These are phyloP conservation scores for Populus tomentosa DNA, from an alignment of 441 rosid genomes.

Conservation along the genomic window DNA sequence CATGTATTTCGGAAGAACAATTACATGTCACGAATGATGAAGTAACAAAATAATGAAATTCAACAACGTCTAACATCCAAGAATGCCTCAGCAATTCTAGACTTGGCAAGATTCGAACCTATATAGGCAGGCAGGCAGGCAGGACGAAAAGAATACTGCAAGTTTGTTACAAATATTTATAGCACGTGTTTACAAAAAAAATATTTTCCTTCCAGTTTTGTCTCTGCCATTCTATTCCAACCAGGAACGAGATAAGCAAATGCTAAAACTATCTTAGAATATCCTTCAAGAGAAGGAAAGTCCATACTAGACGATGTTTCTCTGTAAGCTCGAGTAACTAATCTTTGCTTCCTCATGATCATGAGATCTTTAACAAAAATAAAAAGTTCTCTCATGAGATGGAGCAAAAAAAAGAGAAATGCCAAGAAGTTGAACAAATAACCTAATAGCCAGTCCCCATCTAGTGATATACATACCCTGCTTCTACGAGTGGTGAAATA, in stretches of 20 bases:
- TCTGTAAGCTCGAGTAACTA: not conserved
- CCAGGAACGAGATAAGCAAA: not conserved
- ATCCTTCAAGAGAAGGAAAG: not conserved
- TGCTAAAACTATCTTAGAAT: not conserved
- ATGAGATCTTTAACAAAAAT: not conserved
- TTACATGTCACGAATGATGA: not conserved
- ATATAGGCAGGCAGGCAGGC: not conserved
- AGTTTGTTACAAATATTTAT: not conserved
- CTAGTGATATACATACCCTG: not conserved
- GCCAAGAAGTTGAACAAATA: not conserved
- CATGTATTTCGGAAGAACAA: not conserved
- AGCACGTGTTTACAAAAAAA: not conserved
- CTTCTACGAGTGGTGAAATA: not conserved
- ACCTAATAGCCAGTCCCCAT: constrained; percentile 4
- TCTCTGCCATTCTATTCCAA: not conserved
- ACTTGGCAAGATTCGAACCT: too few species aligned
- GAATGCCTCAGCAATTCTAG: not conserved
- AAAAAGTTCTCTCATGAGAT: not conserved
- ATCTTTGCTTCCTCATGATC: not conserved
- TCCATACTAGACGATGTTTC: not conserved
- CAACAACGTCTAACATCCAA: too few species aligned
- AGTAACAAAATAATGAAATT: too few species aligned
- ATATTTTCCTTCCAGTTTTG: not conserved
- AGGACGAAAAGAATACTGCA: not conserved
- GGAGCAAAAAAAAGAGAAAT: not conserved